Conservation (phyloP, 2,329 filamentous ascomycete genomes). For the Thelonectria rubi region DNA sequence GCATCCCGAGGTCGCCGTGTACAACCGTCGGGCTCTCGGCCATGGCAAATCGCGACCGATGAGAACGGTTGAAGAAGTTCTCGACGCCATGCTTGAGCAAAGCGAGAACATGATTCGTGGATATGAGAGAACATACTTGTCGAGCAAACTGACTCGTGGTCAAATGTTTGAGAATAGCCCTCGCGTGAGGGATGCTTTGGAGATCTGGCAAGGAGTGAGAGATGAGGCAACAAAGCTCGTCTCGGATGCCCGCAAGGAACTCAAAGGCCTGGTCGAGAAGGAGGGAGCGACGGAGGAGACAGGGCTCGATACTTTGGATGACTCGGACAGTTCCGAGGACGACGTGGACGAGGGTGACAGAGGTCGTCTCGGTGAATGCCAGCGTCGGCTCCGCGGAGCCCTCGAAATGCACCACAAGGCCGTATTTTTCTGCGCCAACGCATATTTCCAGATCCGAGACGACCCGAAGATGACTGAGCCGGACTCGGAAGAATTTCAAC, state of each 20-base stretch:
- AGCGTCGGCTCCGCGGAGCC: conserved; percentile 73
- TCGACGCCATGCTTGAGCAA: conserved; percentile 91
- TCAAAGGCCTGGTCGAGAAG: conserved; percentile 60
- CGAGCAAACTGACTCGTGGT: conserved; percentile 72
- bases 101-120: conserved; percentile 72
- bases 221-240: conserved; percentile 63
- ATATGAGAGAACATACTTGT: conserved; percentile 74
- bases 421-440: conserved; percentile 85
- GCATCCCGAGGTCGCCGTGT: conserved; percentile 81
- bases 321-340: conserved; percentile 44
- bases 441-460: conserved; percentile 83
- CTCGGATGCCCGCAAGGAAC: conserved; percentile 68
- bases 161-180: conserved; percentile 83
- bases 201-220: conserved; percentile 71
- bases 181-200: conserved; percentile 71
- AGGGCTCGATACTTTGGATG: conserved; percentile 16
- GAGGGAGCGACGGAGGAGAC: conserved; percentile 15
- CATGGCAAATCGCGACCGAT: conserved; percentile 71
- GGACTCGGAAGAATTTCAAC: conserved; percentile 72
- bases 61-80: conserved; percentile 83
- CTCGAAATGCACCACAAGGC: conserved; percentile 85
- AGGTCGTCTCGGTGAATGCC: conserved; percentile 63
- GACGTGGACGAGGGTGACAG: conserved; percentile 48
- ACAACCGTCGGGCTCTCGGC: conserved; percentile 71
- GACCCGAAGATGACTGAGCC: conserved; percentile 70